A percentile compares a stretch with the other conserved stretches of the same genome.
phyloP scores from a whole-genome alignment of 495 filamentous ascomycete species.

The Talaromyces nanjingensis region DNA sequence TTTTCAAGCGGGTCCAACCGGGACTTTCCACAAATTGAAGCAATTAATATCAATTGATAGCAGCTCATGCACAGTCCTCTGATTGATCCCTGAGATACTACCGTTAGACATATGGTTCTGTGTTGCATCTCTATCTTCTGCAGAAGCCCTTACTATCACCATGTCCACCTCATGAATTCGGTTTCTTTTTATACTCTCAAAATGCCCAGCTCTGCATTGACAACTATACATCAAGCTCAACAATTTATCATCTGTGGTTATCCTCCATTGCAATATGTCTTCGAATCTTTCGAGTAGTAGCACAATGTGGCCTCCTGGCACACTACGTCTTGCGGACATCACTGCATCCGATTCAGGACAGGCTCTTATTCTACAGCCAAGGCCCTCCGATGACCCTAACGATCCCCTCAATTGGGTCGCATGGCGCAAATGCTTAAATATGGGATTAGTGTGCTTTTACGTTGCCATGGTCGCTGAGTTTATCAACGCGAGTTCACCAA shows the following conservation, averaged over 20 bases:
- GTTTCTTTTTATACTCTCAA: background rate
- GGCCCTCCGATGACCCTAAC: constrained; percentile 17
- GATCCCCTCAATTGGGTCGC: constrained; percentile 20
- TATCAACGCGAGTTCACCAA: constrained; percentile 22
- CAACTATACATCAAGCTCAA: background rate
- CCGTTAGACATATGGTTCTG: no score
- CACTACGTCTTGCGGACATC: background rate
- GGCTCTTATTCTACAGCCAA: constrained; percentile 12
- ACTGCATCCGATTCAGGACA: background rate
- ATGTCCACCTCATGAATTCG: background rate
- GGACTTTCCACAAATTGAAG: constrained; percentile 1
- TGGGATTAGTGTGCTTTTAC: constrained; percentile 27
- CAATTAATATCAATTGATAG: background rate
- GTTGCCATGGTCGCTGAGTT: constrained; percentile 15
- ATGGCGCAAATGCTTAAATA: constrained; percentile 27
- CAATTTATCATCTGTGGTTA: background rate
- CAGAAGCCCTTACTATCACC: no score
- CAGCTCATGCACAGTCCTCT: background rate
- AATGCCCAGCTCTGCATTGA: background rate
- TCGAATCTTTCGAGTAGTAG: background rate
- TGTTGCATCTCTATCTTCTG: no score
- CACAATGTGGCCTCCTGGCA: constrained; percentile 5
- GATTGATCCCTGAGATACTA: no score
- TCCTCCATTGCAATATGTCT: background rate
- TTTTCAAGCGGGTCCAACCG: background rate